Base-by-base conservation (phyloP, 2,329 filamentous ascomycete species). In the Ophiostoma montium region DNA sequence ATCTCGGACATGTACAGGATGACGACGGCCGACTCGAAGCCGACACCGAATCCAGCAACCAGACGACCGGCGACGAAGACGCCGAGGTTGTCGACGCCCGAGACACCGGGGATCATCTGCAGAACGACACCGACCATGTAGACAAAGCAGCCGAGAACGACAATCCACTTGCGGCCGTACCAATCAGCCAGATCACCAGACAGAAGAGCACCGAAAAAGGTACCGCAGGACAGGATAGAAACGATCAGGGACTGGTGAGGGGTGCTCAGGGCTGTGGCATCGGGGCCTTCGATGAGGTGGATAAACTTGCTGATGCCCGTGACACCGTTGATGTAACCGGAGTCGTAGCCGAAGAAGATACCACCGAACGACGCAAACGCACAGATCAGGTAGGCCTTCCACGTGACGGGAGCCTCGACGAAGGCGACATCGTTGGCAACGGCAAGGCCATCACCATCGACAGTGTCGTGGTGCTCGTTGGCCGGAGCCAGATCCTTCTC, bases 1-100 rank as follows among this genome's bases (percentile, higher is more conserved):
- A 89, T 86, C 67, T 89, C 86, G 45, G 82, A 86, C 85, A 92
- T 90, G 76, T 92, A 89, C 53, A 88, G 71, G 61, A 88, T 86
- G 64, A 88, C 80, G 59, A 87, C 80, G 59, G 84, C 82, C 9
- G 82, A 86, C 57, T 85, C 82, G 62, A 87, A 87, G 61, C 84
- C 85, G 58, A 88, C 83, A 71, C 85, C 85, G 50, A 87, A 63
- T 63, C 85, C 85, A 44, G 84, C 80, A 58, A 90, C 67, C 51
- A 88, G 67, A 72, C 84, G 84, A 62, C 85, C 85, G 51, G 76
- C 74, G 19, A 86, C 80, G 52, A 88, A 78, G 53, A 78, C 70
- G 50, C 71, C 76, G 12, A 84, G 68, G 35, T 71, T 69, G 48
- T 70, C 63, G 35, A 72, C 69, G 48, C 71, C 69, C 48, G 61